Conservation (phyloP, 768 basidiomycete genomes). For the Pulveroboletus sp. region DNA sequence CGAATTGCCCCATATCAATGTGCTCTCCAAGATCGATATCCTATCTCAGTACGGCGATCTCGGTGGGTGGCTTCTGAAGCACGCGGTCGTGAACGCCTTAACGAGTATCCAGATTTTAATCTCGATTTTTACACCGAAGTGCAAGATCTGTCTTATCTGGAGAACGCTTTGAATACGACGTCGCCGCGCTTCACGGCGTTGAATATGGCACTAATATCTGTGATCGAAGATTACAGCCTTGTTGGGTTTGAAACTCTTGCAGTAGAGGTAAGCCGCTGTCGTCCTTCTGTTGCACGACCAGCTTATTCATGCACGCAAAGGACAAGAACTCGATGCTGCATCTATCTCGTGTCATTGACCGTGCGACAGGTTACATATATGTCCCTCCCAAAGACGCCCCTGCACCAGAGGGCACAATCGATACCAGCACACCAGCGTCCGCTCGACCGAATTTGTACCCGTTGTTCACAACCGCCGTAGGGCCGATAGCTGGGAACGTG, state of each 20-base stretch:
- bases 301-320: conserved; percentile 35
- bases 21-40: conserved; percentile 94
- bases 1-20: conserved; percentile 97
- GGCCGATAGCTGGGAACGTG: conserved; percentile 49
- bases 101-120: conserved; percentile 72
- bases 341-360: conserved; percentile 78
- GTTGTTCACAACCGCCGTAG: conserved; percentile 64
- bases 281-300: background rate
- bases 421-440: conserved; percentile 34
- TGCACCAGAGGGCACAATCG: conserved; percentile 31
- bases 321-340: conserved; percentile 95
- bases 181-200: conserved; percentile 71
- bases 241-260: conserved; percentile 97
- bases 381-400: conserved; percentile 49
- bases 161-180: conserved; percentile 61
- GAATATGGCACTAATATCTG: conserved; percentile 85
- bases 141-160: conserved; percentile 87
- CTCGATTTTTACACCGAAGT: conserved; percentile 98
- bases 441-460: conserved; percentile 61
- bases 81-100: background rate
- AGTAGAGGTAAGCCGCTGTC: conserved; percentile 64
- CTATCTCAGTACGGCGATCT: conserved; percentile 86
- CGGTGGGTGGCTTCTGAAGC: conserved; percentile 46
- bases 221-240: conserved; percentile 91
- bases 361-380: conserved; percentile 89